Evolutionary conservation across 1,139 yeast genomes (phyloP), one percentile per base, ranked within the genome.

Genomic region (Candida pseudoviswanathii): DNA sequence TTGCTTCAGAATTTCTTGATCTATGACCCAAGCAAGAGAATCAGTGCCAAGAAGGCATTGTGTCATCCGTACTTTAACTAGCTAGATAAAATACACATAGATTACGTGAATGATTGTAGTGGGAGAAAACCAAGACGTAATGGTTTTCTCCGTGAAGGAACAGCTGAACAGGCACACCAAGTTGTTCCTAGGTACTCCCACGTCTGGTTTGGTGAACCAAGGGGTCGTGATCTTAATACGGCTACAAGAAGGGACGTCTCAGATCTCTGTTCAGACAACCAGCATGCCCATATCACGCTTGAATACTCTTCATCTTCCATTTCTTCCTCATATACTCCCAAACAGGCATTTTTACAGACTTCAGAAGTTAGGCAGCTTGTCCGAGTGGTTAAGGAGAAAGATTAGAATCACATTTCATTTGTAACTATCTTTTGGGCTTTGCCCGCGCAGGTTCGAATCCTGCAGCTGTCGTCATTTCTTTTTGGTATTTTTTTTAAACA

Each of bases 11-110:
- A 84, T 56, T 77, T 94, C 74, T 78, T 95, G 57, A 85, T 88
- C 6, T 94, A 90, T 67, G 99, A 94, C 67, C 99, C 99, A 24
- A 92, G 96, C 51, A 84, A 87, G 57, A 80, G 99, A 67, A 89
- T 94, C 60, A 87, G 96, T 63, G 99, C 99, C 45, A 92, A 92
- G 71, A 79, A 97, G 55, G 97, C 98, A 2, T 78, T 92, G 55
- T 68, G 81, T 54, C 99, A 94, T 69, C 96, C 97, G 9, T 94
- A 94, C 68, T 95, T 94, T 73, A 83, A 80, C 29, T 37, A 37
- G 29, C 4, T 37, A 25, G 27, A 37, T 21, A 10, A 11, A 36
- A 21, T 36, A 24, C 11, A 36, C 11, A 32, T 10, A 32, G 6
- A 8, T 7, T 27, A 6, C 30, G 30, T 27, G 9, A 27, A 27